Percentiles rank a stretch among this genome's conserved stretches.
phyloP scores from a whole-genome alignment of 495 filamentous ascomycete species.

The Cenococcum geophilum region DNA sequence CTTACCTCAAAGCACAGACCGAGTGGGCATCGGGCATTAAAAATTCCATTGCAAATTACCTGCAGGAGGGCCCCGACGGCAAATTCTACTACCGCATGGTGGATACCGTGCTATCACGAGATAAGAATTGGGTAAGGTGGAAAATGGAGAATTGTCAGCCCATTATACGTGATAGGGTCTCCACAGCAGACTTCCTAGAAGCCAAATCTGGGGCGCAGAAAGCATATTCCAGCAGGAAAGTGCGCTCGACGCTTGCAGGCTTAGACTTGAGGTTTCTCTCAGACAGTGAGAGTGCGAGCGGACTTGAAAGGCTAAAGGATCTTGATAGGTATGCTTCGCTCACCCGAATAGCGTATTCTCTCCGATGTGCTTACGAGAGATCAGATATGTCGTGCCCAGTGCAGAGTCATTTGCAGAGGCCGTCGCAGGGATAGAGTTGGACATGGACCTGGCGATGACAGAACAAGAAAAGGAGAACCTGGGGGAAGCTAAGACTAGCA shows the following conservation, averaged over 20 bases:
- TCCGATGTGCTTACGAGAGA: slow-evolving; percentile 18
- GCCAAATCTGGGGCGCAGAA: slow-evolving; percentile 59
- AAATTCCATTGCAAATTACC: slow-evolving; percentile 65
- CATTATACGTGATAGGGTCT: slow-evolving; percentile 68
- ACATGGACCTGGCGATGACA: slow-evolving; percentile 70
- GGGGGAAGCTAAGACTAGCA: slow-evolving; percentile 66
- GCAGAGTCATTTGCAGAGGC: slow-evolving; percentile 47
- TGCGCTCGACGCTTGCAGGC: slow-evolving; percentile 61
- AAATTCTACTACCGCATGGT: slow-evolving; percentile 94
- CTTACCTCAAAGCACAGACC: slow-evolving; percentile 40
- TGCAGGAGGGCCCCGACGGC: slow-evolving; percentile 71
- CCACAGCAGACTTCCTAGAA: slow-evolving; percentile 56
- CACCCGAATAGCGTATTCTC: slow-evolving; percentile 14
- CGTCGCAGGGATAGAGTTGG: slow-evolving; percentile 67
- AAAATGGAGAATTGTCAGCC: slow-evolving; percentile 87
- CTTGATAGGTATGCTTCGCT: slow-evolving; percentile 46
- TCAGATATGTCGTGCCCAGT: slow-evolving; percentile 48
- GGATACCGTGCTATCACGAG: slow-evolving; percentile 85
- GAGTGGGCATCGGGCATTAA: slow-evolving; percentile 75
- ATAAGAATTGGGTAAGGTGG: slow-evolving; percentile 98
- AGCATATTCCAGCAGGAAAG: slow-evolving; percentile 58
- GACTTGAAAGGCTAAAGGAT: slow-evolving; percentile 55
- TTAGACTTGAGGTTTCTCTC: slow-evolving; percentile 73
- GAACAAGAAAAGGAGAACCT: slow-evolving; percentile 63
- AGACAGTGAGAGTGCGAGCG: slow-evolving; percentile 49